A percentile compares a stretch with the other conserved stretches of the same genome.
Conservation (phyloP, 495 filamentous ascomycete species). For the Penicillium cataractarum region DNA sequence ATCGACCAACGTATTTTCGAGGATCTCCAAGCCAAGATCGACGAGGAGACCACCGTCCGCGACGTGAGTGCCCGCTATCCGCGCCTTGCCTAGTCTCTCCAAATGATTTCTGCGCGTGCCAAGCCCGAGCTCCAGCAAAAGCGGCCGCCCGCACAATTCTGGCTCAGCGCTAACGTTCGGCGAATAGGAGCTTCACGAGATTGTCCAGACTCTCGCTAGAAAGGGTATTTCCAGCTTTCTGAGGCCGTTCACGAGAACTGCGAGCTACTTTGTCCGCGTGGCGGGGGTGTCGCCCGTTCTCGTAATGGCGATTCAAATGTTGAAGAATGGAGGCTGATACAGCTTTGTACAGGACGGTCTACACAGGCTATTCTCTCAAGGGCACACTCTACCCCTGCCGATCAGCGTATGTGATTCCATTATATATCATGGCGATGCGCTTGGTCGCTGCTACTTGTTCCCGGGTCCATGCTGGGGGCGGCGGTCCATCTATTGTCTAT, state of each 20-base stretch:
- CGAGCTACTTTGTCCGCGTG: background rate
- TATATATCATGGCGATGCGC: no score
- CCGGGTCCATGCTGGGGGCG: background rate
- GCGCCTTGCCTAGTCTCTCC: constrained; percentile 5
- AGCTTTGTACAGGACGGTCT: constrained; percentile 50
- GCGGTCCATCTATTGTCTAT: background rate
- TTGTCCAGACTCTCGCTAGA: constrained; percentile 76
- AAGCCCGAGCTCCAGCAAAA: constrained; percentile 25
- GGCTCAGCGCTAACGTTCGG: constrained; percentile 17
- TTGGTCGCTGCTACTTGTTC: background rate
- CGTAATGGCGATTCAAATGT: background rate
- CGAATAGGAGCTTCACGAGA: constrained; percentile 71
- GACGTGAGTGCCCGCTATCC: constrained; percentile 57
- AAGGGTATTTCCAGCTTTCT: constrained; percentile 49
- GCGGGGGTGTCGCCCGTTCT: background rate
- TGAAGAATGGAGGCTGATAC: constrained; percentile 13
- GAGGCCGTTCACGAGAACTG: background rate
- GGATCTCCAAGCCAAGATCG: constrained; percentile 83
- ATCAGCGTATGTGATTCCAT: constrained; percentile 62
- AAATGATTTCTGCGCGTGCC: constrained; percentile 29
- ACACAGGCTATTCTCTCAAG: constrained; percentile 82
- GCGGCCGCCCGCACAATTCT: constrained; percentile 12
- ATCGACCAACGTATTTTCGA: constrained; percentile 87
- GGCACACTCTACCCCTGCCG: constrained; percentile 82
- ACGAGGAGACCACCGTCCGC: constrained; percentile 78